These are phyloP conservation scores for Zygosaccharomyces pseudorouxii DNA, from an alignment of 805 yeast genomes.

Conservation along the genomic window DNA sequence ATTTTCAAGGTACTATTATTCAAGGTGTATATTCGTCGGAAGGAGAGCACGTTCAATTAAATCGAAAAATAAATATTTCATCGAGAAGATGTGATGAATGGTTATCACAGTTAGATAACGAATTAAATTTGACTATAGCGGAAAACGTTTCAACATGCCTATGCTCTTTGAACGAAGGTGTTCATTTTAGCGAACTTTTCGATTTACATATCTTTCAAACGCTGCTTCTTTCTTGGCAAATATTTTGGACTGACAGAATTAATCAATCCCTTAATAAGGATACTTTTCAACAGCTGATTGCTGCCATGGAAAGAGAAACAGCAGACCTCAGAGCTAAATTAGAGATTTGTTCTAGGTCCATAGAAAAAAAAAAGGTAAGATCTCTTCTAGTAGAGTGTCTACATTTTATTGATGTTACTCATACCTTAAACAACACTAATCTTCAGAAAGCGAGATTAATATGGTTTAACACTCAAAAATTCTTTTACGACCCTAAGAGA, in stretches of 20 bases:
- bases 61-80: slow-evolving; percentile 40
- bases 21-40: slow-evolving; percentile 55
- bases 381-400: slow-evolving; percentile 61
- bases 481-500: slow-evolving; percentile 31
- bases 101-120: slow-evolving; percentile 54
- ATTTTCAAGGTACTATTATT: slow-evolving; percentile 37
- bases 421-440: slow-evolving; percentile 15
- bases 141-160: slow-evolving; percentile 33
- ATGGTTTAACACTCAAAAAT: slow-evolving; percentile 55
- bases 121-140: slow-evolving; percentile 48
- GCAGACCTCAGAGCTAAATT: neutral
- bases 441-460: slow-evolving; percentile 22
- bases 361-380: slow-evolving; percentile 46
- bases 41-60: slow-evolving; percentile 52
- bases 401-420: slow-evolving; percentile 49
- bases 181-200: slow-evolving; percentile 29
- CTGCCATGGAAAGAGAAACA: slow-evolving; percentile 1
- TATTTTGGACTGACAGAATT: slow-evolving; percentile 47
- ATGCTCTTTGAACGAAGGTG: slow-evolving; percentile 12
- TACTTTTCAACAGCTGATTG: neutral
- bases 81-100: slow-evolving; percentile 44
- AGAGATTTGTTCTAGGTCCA: neutral
- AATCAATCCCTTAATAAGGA: slow-evolving; percentile 32
- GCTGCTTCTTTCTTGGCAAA: slow-evolving; percentile 49
- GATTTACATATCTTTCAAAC: slow-evolving; percentile 52